Conservation (phyloP, 768 basidiomycete species). For the Pseudohyphozyma bogoriensis region DNA sequence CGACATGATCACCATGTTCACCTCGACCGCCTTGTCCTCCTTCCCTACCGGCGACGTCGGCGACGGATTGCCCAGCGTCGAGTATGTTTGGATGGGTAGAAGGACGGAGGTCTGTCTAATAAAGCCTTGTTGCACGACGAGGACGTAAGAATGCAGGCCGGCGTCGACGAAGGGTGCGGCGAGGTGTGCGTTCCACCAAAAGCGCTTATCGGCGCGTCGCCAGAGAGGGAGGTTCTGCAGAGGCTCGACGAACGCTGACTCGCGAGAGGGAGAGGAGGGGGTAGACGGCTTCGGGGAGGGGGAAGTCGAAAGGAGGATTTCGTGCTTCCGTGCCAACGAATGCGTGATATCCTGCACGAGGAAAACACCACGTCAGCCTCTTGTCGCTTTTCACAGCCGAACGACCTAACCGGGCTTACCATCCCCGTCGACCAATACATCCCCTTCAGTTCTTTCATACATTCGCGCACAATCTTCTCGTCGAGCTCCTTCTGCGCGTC, state of each 20-base stretch:
- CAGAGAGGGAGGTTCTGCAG: constrained; percentile 71
- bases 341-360: constrained; percentile 14
- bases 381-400: no score
- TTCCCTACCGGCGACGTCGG: neutral
- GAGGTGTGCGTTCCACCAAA: constrained; percentile 95
- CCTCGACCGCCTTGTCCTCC: constrained; percentile 27
- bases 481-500: constrained; percentile 25
- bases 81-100: constrained; percentile 14
- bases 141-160: constrained; percentile 41
- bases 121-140: constrained; percentile 17
- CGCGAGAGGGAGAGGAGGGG: neutral
- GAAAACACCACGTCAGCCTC: no score
- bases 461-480: constrained; percentile 28
- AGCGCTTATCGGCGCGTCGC: constrained; percentile 77
- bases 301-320: neutral
- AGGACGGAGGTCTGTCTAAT: constrained; percentile 4
- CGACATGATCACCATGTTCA: constrained; percentile 75
- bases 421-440: no score
- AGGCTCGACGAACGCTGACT: constrained; percentile 51
- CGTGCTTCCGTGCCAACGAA: constrained; percentile 13
- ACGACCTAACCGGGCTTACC: no score
- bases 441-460: constrained; percentile 2
- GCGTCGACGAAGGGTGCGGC: constrained; percentile 74
- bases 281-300: neutral
- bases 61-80: constrained; percentile 7